Conservation (phyloP, 192 early-diverging fungal genomes). For the Coemansia sp. region DNA sequence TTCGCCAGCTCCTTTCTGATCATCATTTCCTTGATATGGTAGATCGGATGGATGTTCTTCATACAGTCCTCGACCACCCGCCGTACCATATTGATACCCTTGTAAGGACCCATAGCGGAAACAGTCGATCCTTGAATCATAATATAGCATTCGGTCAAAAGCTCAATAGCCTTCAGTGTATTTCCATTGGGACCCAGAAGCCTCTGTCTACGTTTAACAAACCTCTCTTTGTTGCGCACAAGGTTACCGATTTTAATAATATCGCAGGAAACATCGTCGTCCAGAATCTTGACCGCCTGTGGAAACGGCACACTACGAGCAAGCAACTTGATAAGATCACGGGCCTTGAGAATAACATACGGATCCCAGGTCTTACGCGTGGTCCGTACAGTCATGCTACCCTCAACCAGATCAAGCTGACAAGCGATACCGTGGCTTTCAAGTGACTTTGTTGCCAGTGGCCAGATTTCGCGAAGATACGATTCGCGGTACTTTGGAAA, state of each 20-base stretch:
- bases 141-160: conserved; percentile 93
- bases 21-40: conserved; percentile 98
- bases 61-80: conserved; percentile 95
- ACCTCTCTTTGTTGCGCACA: conserved; percentile 94
- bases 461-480: conserved; percentile 92
- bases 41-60: conserved; percentile 98
- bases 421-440: conserved; percentile 86
- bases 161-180: conserved; percentile 94
- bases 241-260: conserved; percentile 98
- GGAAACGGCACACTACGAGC: conserved; percentile 91
- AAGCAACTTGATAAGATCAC: conserved; percentile 94
- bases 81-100: conserved; percentile 84
- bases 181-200: conserved; percentile 94
- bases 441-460: conserved; percentile 77
- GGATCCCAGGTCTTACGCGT: conserved; percentile 96
- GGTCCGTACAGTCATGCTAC: conserved; percentile 97
- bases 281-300: conserved; percentile 88
- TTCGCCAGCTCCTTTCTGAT: conserved; percentile 97
- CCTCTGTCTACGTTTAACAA: conserved; percentile 94
- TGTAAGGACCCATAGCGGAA: conserved; percentile 87
- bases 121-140: conserved; percentile 99
- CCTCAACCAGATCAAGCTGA: conserved; percentile 93
- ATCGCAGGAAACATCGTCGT: conserved; percentile 91
- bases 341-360: conserved; percentile 89
- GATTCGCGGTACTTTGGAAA: conserved; percentile 98